Evolutionary conservation across 805 yeast species (phyloP).

Genomic region (Yarrowia sp.): DNA sequence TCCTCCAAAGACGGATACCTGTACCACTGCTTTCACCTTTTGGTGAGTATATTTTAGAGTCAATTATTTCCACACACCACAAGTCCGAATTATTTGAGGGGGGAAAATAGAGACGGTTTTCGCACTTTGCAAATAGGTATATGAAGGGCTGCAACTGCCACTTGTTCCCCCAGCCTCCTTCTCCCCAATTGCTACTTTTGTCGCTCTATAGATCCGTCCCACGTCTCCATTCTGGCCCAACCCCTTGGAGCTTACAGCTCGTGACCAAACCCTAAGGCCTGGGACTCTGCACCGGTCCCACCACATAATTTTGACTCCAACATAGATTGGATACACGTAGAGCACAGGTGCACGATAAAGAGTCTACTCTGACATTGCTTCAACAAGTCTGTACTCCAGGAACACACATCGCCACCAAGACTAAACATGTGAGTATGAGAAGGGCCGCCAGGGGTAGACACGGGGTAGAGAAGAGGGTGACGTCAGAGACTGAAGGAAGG

Average conservation of each 20-base stretch:
- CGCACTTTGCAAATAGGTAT: no score
- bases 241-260: constrained; percentile 40
- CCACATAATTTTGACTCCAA: constrained; percentile 42
- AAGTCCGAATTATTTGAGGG: constrained; percentile 3
- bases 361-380: constrained; percentile 40
- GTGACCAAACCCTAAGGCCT: constrained; percentile 33
- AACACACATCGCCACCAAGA: constrained; percentile 12
- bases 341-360: constrained; percentile 37
- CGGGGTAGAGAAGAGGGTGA: neutral
- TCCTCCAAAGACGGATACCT: no score
- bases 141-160: neutral
- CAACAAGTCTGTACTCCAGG: constrained; percentile 33
- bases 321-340: constrained; percentile 30
- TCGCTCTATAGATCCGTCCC: no score
- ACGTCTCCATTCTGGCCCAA: constrained; percentile 34
- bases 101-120: neutral
- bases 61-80: neutral
- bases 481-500: no score
- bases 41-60: constrained; percentile 12
- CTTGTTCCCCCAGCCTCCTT: neutral
- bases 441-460: neutral
- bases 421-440: constrained; percentile 19
- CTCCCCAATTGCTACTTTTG: neutral
- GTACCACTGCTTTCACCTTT: no score
- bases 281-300: constrained; percentile 41